Evolutionary conservation across 2,329 filamentous ascomycete genomes (phyloP).

Genomic region (Cladophialophora immunda): DNA sequence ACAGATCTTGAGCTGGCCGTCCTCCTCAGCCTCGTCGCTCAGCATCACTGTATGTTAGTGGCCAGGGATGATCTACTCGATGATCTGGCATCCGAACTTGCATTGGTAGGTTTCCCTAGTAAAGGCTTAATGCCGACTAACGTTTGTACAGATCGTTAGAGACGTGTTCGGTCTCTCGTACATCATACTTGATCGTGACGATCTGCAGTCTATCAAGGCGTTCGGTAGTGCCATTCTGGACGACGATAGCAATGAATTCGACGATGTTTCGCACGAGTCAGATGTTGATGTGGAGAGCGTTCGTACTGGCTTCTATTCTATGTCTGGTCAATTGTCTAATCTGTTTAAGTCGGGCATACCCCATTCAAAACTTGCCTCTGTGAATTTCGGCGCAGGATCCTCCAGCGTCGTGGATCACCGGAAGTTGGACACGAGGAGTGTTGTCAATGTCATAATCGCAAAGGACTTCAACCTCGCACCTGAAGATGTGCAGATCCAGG

Average conservation of each 20-base stretch:
- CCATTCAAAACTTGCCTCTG: slow-evolving; percentile 24
- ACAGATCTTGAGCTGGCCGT: slow-evolving; percentile 88
- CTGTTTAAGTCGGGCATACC: slow-evolving; percentile 17
- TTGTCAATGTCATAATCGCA: slow-evolving; percentile 84
- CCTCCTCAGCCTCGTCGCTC: slow-evolving; percentile 79
- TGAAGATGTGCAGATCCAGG: slow-evolving; percentile 84
- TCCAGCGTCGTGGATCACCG: slow-evolving; percentile 21
- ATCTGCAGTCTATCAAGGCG: slow-evolving; percentile 78
- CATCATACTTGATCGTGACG: slow-evolving; percentile 75
- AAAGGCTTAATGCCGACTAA: neutral
- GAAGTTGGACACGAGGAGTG: slow-evolving; percentile 61
- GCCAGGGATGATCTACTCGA: slow-evolving; percentile 70
- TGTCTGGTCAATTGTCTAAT: slow-evolving; percentile 11
- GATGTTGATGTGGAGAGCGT: slow-evolving; percentile 29
- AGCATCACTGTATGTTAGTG: slow-evolving; percentile 89
- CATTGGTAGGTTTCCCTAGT: slow-evolving; percentile 64
- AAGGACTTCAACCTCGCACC: slow-evolving; percentile 78
- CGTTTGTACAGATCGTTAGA: slow-evolving; percentile 65
- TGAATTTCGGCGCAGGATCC: slow-evolving; percentile 28
- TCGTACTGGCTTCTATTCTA: neutral
- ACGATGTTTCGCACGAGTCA: slow-evolving; percentile 23
- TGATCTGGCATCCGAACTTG: slow-evolving; percentile 76
- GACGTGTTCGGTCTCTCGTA: slow-evolving; percentile 77
- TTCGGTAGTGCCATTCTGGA: slow-evolving; percentile 76
- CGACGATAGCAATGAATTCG: slow-evolving; percentile 43